Base-by-base conservation (phyloP, 257 asterid genomes). In the Ophiorrhiza pumila region DNA sequence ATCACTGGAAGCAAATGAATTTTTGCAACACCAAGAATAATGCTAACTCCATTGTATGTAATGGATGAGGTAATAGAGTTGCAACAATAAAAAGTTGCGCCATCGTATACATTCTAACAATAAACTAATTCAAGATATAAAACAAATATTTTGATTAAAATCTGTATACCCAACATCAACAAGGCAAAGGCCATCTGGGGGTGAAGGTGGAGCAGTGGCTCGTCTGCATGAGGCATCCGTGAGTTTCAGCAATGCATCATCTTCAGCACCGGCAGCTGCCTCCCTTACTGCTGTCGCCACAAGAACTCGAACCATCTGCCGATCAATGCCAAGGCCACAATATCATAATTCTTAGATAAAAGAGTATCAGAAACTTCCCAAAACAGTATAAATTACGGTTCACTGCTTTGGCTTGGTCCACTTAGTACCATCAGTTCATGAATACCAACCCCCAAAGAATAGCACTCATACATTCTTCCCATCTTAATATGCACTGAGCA, bases 201-300 rank as follows among this genome's bases (percentile, higher is more conserved):
- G 98, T 7, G 99, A 97, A 14, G 99, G 99, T 1, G 98, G 98
- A 31, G 98, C 96, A 35, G 99, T 94, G 70, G 99, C 98, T 22
- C 98, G 96, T 74, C 99, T 80, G 69, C 99, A 94, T 1, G 97
- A 86, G 43, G 99, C 97, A 32, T 88, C 98, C 90, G 90, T 90
- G 85, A 95, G 87, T 83, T 82, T 89, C 76, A 90, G 80, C 84
- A 95, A 76, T 25, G 91, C 86, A 69, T 88, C 94, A 5, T 87
- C 96, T 11, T 83, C 93, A 4, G 98, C 98, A 59, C 97, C 98
- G 13, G 99, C 98, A 50, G 95, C 97, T 34, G 99, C 97, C 85
- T 94, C 99, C 77, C 99, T 85, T 34, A 94, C 80, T 35, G 88
- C 88, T 1, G 97, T 95, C 46, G 98, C 98, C 69, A 95, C 99